Evolutionary conservation across 1,284 basidiomycete genomes (phyloP), one percentile per base, ranked within the genome.

Genomic region (Naganishia sp.): DNA sequence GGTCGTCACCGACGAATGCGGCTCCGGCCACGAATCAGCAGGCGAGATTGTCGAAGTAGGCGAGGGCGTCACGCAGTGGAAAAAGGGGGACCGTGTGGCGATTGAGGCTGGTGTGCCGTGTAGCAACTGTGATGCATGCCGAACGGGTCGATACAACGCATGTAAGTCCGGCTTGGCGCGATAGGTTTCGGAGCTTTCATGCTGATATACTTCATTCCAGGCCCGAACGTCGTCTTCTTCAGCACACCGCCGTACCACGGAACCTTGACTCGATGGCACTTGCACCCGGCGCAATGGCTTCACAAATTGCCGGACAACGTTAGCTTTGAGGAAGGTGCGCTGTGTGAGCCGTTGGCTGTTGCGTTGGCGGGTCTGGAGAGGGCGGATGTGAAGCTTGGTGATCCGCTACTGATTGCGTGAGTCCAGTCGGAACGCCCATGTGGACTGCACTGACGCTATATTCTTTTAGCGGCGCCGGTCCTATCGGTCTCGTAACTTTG

Each of bases 51-150:
- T 80, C 46, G 75, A 76, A 54, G 73, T 83, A 58, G 82, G 82
- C 32, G 72, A 75, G 46, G 81, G 76, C 6, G 82, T 83, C 3
- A 72, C 69, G 3, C 63, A 76, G 41, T 71, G 78, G 58, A 75
- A 78, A 65, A 73, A 77, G 9, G 80, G 80, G 2, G 81, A 82
- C 71, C 72, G 80, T 6, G 82, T 83, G 6, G 82, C 82, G n/a
- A 81, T 83, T 64, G 82, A 84, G 72, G 81, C 81, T 15, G 82
- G 82, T 58, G 81, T 84, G 18, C 82, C 82, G 5, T 85, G 84
- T 72, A 75, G 77, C 65, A 76, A 75, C 58, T 85, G 83, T 74
- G 75, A 80, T 58, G 78, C 78, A 25, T 85, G 84, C 73, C 77
- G 80, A 46, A 80, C 75, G 0, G 84, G 84, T 0, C 71, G 81